These are phyloP conservation scores for Sporothrix pseudoabietina DNA, from an alignment of 2,329 filamentous ascomycete genomes.

Conservation along the genomic window DNA sequence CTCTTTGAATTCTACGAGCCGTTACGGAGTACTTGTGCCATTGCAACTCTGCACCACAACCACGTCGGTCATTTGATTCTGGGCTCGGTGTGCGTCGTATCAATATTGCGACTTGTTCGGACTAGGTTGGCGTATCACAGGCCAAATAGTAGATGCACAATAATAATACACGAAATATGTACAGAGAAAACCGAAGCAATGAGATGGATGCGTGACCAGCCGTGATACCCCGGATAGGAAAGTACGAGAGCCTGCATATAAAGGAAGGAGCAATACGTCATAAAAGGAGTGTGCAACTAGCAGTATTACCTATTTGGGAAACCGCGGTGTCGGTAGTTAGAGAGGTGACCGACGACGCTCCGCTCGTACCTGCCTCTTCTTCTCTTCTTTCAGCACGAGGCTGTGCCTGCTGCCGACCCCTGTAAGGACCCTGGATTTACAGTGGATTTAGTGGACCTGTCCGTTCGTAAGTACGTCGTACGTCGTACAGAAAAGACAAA, in stretches of 20 bases:
- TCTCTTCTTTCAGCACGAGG: neutral
- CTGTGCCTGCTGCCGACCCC: neutral
- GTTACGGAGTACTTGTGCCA: no score
- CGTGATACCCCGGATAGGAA: neutral
- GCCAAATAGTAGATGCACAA: neutral
- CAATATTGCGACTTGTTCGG: neutral
- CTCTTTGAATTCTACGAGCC: no score
- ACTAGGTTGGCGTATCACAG: neutral
- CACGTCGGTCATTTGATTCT: neutral
- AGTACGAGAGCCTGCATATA: neutral
- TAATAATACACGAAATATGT: no score
- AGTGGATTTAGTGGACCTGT: neutral
- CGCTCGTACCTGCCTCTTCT: neutral
- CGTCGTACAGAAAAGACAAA: neutral
- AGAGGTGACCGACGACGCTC: neutral
- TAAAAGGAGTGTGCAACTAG: neutral
- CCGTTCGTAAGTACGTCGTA: no score
- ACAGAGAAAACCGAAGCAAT: neutral
- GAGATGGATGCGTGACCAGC: neutral
- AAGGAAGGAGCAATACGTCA: neutral
- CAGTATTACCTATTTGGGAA: conserved; percentile 18
- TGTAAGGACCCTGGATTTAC: neutral
- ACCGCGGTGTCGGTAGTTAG: neutral
- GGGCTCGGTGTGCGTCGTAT: conserved; percentile 13
- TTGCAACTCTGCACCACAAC: neutral